Base-by-base conservation (phyloP, 306 rosid species). In the Dryas alaskensis region DNA sequence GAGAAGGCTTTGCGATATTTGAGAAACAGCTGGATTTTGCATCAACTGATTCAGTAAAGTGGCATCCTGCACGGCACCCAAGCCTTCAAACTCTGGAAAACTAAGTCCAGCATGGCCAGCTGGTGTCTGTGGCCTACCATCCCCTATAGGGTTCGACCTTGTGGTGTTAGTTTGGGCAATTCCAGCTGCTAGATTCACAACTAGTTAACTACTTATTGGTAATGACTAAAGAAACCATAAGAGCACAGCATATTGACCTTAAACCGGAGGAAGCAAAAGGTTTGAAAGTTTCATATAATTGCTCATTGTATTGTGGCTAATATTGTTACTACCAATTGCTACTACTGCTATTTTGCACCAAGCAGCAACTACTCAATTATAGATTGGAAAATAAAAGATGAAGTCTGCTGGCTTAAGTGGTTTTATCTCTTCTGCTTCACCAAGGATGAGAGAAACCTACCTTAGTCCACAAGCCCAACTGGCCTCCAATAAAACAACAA, bases 11-110 rank as follows among this genome's bases (percentile, higher is more conserved):
- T 92, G 97, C 97, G 87, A 86, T 88, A 92, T 86, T 72, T 85
- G 96, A 58, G 93, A 92, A 80, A 92, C 74, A 69, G 93, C 93
- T 74, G 97, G 97, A 71, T 92, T 92, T 79, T 92, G 96, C 90
- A 89, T 77, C 74, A 88, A 69, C 79, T 92, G 96, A 81, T 84
- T 82, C 83, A 92, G 42, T 62, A 67, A 67, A 78, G 81, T 69
- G 60, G 89, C 45, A 82, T 89, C 97, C 25, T 86, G 92, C 86
- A 83, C 76, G n/a, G 84, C 83, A 76, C 88, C 87, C 65, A 87
- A 2, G 67, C 87, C 89, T 73, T 89, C 93, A 43, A 84, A 79
- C 79, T 88, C 88, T 39, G 88, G 93, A 69, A 89, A 70, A 79
- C 87, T 86, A 76, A 81, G 69, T 60, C 96, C 95, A 49, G 89